Conservation (phyloP, 2,329 filamentous ascomycete species). For the Dactylonectria estremocensis region DNA sequence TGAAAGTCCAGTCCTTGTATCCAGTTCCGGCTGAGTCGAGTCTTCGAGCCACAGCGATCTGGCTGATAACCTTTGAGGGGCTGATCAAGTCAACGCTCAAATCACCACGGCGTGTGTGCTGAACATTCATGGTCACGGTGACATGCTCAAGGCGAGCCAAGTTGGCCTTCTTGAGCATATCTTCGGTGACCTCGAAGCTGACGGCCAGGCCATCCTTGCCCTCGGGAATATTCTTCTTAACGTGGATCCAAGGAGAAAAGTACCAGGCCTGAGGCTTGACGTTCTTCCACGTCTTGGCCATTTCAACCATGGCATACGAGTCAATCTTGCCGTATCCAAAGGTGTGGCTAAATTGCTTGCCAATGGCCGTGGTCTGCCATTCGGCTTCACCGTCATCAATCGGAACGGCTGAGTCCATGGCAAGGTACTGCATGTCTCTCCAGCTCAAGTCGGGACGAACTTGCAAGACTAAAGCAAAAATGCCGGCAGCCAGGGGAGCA, state of each 20-base stretch:
- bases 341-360: constrained; percentile 92
- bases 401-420: constrained; percentile 86
- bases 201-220: constrained; percentile 85
- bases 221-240: constrained; percentile 88
- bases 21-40: constrained; percentile 77
- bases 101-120: constrained; percentile 90
- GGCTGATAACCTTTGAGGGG: constrained; percentile 84
- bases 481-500: constrained; percentile 91
- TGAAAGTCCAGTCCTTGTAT: constrained; percentile 98
- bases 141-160: constrained; percentile 92
- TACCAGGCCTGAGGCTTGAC: constrained; percentile 98
- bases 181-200: constrained; percentile 84
- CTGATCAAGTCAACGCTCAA: constrained; percentile 93
- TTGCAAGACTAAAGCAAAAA: constrained; percentile 89
- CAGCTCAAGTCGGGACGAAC: constrained; percentile 90
- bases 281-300: constrained; percentile 85
- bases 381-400: constrained; percentile 79
- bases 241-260: constrained; percentile 93
- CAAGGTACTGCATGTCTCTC: constrained; percentile 95
- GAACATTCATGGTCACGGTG: constrained; percentile 96
- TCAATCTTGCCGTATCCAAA: constrained; percentile 98
- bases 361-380: constrained; percentile 86
- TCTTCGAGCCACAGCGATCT: constrained; percentile 83
- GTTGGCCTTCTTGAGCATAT: constrained; percentile 87
- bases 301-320: constrained; percentile 86